phyloP scores from a whole-genome alignment of 306 rosid genomes.

The Canavalia gladiata region DNA sequence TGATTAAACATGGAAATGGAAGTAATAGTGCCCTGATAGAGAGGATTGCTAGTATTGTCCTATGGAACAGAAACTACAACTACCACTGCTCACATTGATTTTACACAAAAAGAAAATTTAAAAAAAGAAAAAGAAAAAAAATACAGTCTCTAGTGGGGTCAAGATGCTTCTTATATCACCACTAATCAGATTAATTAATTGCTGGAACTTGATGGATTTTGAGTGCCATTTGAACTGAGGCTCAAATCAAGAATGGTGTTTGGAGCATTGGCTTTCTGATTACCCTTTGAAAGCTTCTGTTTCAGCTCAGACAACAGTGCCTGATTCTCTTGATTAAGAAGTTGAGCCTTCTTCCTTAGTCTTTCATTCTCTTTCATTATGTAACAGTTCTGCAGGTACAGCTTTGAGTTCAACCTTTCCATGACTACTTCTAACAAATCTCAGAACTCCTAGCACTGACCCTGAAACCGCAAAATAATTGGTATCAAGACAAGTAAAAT shows the following conservation, averaged over 20 bases:
- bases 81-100: conserved; percentile 64
- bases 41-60: conserved; percentile 59
- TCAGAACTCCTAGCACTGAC: background rate
- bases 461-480: conserved; percentile 51
- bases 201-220: conserved; percentile 71
- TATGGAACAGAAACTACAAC: conserved; percentile 70
- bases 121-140: background rate
- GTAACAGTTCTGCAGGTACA: conserved; percentile 92
- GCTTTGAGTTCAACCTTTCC: conserved; percentile 97
- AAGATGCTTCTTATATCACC: conserved; percentile 40
- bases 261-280: conserved; percentile 58
- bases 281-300: conserved; percentile 82
- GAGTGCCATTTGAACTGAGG: conserved; percentile 64
- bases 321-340: conserved; percentile 96
- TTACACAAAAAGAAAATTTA: conserved; percentile 59
- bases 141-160: conserved; percentile 68
- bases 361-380: conserved; percentile 96
- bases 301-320: conserved; percentile 86
- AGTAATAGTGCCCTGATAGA: conserved; percentile 46
- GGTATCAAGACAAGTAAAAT: background rate
- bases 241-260: conserved; percentile 73
- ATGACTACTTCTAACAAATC: conserved; percentile 46
- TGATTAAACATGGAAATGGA: conserved; percentile 57
- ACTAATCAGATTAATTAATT: conserved; percentile 53
- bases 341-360: conserved; percentile 95